phyloP scores from a whole-genome alignment of 441 rosid genomes.

The Aleurites moluccanus region DNA sequence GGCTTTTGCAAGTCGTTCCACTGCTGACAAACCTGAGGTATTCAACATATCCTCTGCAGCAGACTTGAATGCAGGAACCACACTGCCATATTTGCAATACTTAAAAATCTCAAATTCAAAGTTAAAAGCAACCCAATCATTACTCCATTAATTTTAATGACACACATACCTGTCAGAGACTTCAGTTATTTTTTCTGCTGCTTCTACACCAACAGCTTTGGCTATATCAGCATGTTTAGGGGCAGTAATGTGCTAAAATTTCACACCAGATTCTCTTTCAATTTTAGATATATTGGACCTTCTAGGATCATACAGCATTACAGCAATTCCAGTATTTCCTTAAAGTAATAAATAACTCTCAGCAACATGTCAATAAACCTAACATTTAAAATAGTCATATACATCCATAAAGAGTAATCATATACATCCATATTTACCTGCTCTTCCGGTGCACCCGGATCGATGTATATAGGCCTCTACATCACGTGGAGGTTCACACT shows the following conservation, averaged over 20 bases:
- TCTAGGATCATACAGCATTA: constrained; percentile 83
- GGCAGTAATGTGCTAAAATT: constrained; percentile 81
- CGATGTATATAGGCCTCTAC: constrained; percentile 96
- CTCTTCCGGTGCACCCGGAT: constrained; percentile 98
- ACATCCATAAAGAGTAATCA: neutral
- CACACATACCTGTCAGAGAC: constrained; percentile 73
- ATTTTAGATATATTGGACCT: constrained; percentile 65
- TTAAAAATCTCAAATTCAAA: constrained; percentile 7
- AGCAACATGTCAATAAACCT: constrained; percentile 19
- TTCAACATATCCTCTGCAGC: constrained; percentile 76
- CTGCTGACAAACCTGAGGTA: constrained; percentile 71
- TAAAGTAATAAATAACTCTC: constrained; percentile 10
- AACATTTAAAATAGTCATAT: neutral
- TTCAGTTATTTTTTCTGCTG: constrained; percentile 65
- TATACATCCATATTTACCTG: constrained; percentile 43
- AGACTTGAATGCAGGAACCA: constrained; percentile 76
- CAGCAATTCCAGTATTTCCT: constrained; percentile 96
- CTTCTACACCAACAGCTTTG: constrained; percentile 73
- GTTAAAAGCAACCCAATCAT: constrained; percentile 1
- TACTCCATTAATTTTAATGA: neutral
- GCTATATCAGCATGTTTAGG: constrained; percentile 84
- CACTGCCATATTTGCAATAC: constrained; percentile 47
- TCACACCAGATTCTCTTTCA: constrained; percentile 79
- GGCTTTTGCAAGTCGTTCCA: constrained; percentile 85
- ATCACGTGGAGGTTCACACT: constrained; percentile 98